A percentile compares a stretch with the other conserved stretches of the same genome.
phyloP scores from a whole-genome alignment of 1,284 basidiomycete species.

The Ceratorhiza oryzae-sativae region DNA sequence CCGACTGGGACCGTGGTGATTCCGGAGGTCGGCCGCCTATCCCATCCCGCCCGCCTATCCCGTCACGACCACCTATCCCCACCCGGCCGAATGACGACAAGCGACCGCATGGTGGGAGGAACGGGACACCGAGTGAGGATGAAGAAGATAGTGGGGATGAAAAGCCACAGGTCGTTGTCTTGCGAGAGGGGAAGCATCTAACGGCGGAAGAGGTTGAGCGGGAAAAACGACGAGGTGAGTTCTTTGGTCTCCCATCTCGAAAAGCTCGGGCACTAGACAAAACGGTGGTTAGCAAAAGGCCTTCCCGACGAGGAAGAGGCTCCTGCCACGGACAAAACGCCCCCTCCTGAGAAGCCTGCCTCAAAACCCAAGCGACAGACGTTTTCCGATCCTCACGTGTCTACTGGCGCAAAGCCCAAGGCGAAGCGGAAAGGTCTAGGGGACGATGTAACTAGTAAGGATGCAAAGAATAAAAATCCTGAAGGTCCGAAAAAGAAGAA shows the following conservation, averaged over 20 bases:
- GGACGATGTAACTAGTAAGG: slow-evolving; percentile 19
- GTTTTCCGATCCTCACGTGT: slow-evolving; percentile 50
- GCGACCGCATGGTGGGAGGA: slow-evolving; percentile 44
- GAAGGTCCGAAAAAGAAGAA: slow-evolving; percentile 56
- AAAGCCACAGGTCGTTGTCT: slow-evolving; percentile 82
- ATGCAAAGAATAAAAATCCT: slow-evolving; percentile 45
- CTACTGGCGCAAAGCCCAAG: slow-evolving; percentile 44
- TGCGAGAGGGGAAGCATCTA: slow-evolving; percentile 84
- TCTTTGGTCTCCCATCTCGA: background rate
- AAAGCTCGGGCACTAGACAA: no score
- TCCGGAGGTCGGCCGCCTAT: slow-evolving; percentile 63
- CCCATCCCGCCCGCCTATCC: slow-evolving; percentile 52
- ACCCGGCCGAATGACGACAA: slow-evolving; percentile 48
- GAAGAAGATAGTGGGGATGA: slow-evolving; percentile 78
- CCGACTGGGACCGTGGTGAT: slow-evolving; percentile 51
- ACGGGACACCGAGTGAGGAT: slow-evolving; percentile 70
- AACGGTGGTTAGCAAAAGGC: slow-evolving; percentile 38
- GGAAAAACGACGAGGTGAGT: slow-evolving; percentile 73
- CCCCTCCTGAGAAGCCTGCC: slow-evolving; percentile 40
- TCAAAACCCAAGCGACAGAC: slow-evolving; percentile 54
- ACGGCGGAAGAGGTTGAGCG: slow-evolving; percentile 77
- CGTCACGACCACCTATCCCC: slow-evolving; percentile 60
- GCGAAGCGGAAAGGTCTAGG: slow-evolving; percentile 38
- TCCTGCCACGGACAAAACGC: slow-evolving; percentile 6
- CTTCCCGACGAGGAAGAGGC: slow-evolving; percentile 17